Evolutionary conservation across 345 rosid species (phyloP).

Genomic region (Lumnitzera racemosa): DNA sequence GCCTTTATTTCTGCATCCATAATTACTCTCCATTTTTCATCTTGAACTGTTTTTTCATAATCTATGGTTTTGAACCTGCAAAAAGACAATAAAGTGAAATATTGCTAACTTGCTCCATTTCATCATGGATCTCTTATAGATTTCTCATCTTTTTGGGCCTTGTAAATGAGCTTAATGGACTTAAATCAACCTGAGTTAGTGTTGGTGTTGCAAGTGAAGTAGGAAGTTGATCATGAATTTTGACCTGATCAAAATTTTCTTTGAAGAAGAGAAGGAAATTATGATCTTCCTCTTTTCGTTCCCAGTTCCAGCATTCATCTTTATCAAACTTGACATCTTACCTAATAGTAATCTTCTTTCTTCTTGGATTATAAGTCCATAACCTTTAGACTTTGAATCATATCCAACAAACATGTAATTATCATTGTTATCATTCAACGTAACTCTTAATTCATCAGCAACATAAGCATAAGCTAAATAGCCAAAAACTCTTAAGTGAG

Average conservation of each 20-base stretch:
- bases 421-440: not conserved
- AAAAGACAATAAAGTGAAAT: not conserved
- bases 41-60: not conserved
- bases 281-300: no score
- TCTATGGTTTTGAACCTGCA: not conserved
- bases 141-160: not conserved
- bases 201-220: no score
- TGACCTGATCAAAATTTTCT: no score
- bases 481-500: no score
- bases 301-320: not conserved
- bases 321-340: not conserved
- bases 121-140: not conserved
- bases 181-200: no score
- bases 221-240: no score
- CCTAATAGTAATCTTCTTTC: not conserved
- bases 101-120: not conserved
- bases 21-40: not conserved
- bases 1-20: slow-evolving; percentile 5
- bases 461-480: no score
- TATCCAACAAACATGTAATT: not conserved
- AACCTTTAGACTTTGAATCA: not conserved
- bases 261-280: no score
- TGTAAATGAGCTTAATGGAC: no score
- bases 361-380: not conserved
- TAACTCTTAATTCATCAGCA: not conserved